Evolutionary conservation across 176 grass and related monocot genomes (phyloP), one percentile per base, ranked within the genome.

Genomic region (Triticum urartu): DNA sequence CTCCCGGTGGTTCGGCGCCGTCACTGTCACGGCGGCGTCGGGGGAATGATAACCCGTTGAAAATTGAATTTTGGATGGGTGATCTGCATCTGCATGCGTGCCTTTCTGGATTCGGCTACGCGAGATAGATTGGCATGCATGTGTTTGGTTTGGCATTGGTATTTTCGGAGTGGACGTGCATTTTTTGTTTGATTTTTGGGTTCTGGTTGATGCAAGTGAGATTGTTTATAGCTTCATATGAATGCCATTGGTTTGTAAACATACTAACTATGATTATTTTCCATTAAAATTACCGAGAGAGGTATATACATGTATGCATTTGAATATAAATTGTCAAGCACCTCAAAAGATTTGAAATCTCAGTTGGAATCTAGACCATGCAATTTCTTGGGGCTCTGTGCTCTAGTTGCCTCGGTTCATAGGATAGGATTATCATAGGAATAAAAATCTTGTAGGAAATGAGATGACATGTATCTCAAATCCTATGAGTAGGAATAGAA

Each of bases 1-100:
- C 77, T 94, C 95, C 0, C 79, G 95, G 11, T 97, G 92, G 92
- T 94, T 97, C 86, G 92, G 89, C 75, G 71, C 71, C 45, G 87
- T 93, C 83, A 75, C 71, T n/a, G 86, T 87, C 47, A 1, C 70
- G 22, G 6, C 79, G 79, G 59, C 54, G 32, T 38, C 67, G 8
- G 64, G 11, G 25, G 64, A 67, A 33, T 33, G 45, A 48, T 14
- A 48, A 48, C 47, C 47, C 47, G 15, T 56, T 20, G 17, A 56
- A 54, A 34, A 18, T 68, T 34, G 15, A 66, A 32, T 32, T 32
- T 3, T 64, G 11, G 62, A 67, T 15, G 13, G 1, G 64, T 67
- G 13, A 67, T 67, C 21, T 72, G 63, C 42, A 33, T 73, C 32
- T 18, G 72, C 24, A 71, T 47, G 39, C 11, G 11, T 38, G 61